Base-by-base conservation (phyloP, 202 grass and related monocot species). In the Saccharum hybrid region DNA sequence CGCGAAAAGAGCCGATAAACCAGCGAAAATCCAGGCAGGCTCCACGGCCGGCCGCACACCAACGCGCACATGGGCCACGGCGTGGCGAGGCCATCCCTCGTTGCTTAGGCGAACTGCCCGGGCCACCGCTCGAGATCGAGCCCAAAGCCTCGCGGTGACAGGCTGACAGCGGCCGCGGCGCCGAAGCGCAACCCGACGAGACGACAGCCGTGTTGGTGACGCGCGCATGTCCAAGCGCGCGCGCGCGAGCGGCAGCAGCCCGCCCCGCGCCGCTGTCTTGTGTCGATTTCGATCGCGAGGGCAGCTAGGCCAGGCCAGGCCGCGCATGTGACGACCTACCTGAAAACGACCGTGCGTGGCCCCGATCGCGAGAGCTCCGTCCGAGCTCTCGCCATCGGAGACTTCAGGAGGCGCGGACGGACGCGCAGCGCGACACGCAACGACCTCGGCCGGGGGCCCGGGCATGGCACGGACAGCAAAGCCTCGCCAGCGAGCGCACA, bases 261-360 rank as follows among this genome's bases (percentile, higher is more conserved):
- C 3, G 21, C 38, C 12, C 19, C 3, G 67, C 23, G 43, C 14
- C 30, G 21, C 52, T 23, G 56, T 8, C 71, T 48, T 19, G 19
- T 33, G 30, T 59, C 48, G 31, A 38, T 38, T 30, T 42, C 23
- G 54, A 26, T 75, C 7, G 72, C 52, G 63, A 7, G 52, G 78
- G 48, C 48, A 51, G 49, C 31, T 33, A 28, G 28, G 28, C 49
- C 5, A n/a, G 18, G 52, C 51, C 51, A 19, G 51, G 48, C 52
- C 18, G 63, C 74, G 80, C 74, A 68, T 62, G 81, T 59, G 81
- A 80, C 31, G 10, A 34, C 40, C 37, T 23, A 85, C 87, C 78
- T 46, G 87, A 85, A 77, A 89, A 66, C 66, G 87, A 89, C 87
- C 26, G 82, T 69, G 63, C 76, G 48, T 22, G 45, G 4, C 46